Conservation (phyloP, 2,329 filamentous ascomycete species). For the Arthrobotrys megalospora region DNA sequence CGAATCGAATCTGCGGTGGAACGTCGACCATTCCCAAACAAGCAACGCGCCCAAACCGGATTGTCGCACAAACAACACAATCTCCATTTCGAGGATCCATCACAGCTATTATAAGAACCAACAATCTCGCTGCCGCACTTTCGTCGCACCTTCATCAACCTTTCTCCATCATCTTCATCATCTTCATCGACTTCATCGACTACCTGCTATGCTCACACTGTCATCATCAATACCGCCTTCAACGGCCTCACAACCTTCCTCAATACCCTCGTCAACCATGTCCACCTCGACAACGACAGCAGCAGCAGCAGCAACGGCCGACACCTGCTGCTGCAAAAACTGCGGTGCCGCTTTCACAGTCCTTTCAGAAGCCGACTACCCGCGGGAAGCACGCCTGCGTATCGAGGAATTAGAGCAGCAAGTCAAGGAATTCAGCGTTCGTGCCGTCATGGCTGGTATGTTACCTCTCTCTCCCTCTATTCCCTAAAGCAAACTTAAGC, state of each 20-base stretch:
- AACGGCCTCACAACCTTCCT: slow-evolving; percentile 12
- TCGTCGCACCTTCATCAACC: slow-evolving; percentile 14
- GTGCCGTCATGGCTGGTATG: slow-evolving; percentile 76
- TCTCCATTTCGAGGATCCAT: not conserved
- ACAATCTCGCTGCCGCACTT: not conserved
- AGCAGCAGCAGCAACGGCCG: slow-evolving; percentile 4
- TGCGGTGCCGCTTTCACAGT: slow-evolving; percentile 64
- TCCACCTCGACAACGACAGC: not conserved
- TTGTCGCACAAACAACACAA: slow-evolving; percentile 29
- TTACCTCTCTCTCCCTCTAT: slow-evolving; percentile 43
- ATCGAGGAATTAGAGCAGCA: slow-evolving; percentile 80
- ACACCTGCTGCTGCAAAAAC: slow-evolving; percentile 62
- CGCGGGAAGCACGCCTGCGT: slow-evolving; percentile 73
- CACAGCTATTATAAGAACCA: not conserved
- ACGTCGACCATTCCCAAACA: slow-evolving; percentile 30
- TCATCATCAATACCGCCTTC: slow-evolving; percentile 15
- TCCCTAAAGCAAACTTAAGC: not conserved
- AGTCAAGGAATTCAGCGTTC: slow-evolving; percentile 78
- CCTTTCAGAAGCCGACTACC: slow-evolving; percentile 64
- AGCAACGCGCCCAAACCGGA: slow-evolving; percentile 29
- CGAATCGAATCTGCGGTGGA: not conserved
- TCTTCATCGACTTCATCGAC: slow-evolving; percentile 5
- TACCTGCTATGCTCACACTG: not conserved
- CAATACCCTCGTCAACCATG: not conserved
- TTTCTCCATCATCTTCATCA: not conserved